These are phyloP conservation scores for Ajuga chamaepitys DNA, from an alignment of 257 asterid species.

Conservation along the genomic window DNA sequence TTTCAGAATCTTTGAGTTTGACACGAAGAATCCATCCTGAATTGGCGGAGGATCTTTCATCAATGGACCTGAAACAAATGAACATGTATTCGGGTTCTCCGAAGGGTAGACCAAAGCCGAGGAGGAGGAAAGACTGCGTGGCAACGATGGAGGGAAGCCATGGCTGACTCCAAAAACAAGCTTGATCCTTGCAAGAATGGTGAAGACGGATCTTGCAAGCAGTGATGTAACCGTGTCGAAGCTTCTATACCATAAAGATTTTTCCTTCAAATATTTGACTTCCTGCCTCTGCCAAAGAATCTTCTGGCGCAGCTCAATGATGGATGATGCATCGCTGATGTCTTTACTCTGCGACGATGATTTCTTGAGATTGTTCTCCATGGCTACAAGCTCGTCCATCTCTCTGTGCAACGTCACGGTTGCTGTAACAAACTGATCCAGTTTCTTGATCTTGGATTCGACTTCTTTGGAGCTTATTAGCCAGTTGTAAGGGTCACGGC, in stretches of 20 bases:
- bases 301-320: conserved; percentile 62
- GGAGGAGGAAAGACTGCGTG: conserved; percentile 68
- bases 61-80: conserved; percentile 59
- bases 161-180: conserved; percentile 62
- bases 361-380: conserved; percentile 49
- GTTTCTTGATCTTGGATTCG: conserved; percentile 47
- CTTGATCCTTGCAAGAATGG: conserved; percentile 64
- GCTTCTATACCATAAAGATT: conserved; percentile 71
- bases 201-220: conserved; percentile 60
- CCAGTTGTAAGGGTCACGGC: conserved; percentile 60
- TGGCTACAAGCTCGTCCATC: conserved; percentile 58
- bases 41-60: conserved; percentile 21
- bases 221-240: conserved; percentile 58
- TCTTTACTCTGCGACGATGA: conserved; percentile 26
- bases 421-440: conserved; percentile 45
- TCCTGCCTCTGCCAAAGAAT: conserved; percentile 72
- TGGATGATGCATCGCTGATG: conserved; percentile 12
- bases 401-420: conserved; percentile 53
- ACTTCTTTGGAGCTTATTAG: conserved; percentile 49
- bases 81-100: conserved; percentile 29
- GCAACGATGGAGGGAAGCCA: conserved; percentile 41
- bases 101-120: conserved; percentile 86
- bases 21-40: conserved; percentile 32
- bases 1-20: conserved; percentile 41
- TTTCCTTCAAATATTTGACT: conserved; percentile 65